Conservation (phyloP, 2,329 filamentous ascomycete species). For the Mycosphaerella sp. region DNA sequence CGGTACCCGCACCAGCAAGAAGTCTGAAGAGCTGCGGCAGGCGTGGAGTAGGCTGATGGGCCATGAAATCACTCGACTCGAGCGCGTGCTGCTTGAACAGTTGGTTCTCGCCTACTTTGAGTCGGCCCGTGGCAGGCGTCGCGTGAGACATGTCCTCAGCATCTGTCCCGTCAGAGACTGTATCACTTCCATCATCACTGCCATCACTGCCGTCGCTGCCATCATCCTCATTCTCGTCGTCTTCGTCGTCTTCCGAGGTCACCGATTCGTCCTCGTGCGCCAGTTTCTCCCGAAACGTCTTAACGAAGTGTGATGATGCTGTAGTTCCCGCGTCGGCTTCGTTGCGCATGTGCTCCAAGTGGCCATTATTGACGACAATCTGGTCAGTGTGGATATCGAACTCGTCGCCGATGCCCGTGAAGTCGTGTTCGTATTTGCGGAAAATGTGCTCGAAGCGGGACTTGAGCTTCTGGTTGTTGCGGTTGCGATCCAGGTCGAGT, state of each 20-base stretch:
- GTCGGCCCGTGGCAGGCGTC: too few relatives aligned
- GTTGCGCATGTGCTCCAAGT: constrained; percentile 59
- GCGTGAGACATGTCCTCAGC: background rate
- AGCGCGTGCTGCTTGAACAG: background rate
- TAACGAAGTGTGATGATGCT: constrained; percentile 28
- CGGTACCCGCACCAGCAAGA: constrained; percentile 14
- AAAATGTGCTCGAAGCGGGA: constrained; percentile 85
- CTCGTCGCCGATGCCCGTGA: constrained; percentile 77
- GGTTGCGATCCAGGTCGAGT: constrained; percentile 16
- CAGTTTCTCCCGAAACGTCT: constrained; percentile 29
- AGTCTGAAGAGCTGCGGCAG: constrained; percentile 15
- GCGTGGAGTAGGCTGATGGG: constrained; percentile 13
- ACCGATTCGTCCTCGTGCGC: constrained; percentile 32
- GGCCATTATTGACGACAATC: constrained; percentile 86
- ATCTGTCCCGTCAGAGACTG: background rate
- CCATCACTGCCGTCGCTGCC: constrained; percentile 11
- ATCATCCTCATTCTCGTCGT: constrained; percentile 16
- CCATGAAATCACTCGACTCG: background rate
- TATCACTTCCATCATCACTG: constrained; percentile 2
- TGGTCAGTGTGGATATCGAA: constrained; percentile 76
- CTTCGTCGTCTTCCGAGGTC: constrained; percentile 27
- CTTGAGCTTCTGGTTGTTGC: constrained; percentile 67
- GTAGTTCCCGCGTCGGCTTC: constrained; percentile 46
- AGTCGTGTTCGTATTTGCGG: constrained; percentile 65
- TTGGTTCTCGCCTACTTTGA: too few relatives aligned